Conservation (phyloP, 768 basidiomycete species). For the Tulasnella sp. region DNA sequence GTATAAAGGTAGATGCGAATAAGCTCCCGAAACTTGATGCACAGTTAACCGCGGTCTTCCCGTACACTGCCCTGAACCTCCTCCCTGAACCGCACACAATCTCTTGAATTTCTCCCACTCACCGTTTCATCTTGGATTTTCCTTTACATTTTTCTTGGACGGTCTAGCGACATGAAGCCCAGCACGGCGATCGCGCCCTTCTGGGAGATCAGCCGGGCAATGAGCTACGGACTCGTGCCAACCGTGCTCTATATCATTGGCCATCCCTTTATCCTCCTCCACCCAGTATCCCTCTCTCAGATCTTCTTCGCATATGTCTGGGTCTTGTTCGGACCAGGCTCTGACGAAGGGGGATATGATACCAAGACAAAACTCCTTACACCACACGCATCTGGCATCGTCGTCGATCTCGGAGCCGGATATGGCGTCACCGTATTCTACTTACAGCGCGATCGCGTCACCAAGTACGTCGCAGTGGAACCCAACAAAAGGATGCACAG, state of each 20-base stretch:
- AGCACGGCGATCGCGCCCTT: conserved; percentile 35
- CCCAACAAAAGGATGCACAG: conserved; percentile 58
- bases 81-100: too few relatives aligned
- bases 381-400: conserved; percentile 44
- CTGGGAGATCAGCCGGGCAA: conserved; percentile 33
- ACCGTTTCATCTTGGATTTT: too few relatives aligned
- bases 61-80: too few relatives aligned
- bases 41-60: too few relatives aligned
- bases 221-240: conserved; percentile 34
- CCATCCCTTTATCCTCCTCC: conserved; percentile 38
- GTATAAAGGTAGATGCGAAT: too few relatives aligned
- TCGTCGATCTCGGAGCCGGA: conserved; percentile 61
- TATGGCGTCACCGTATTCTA: conserved; percentile 55
- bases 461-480: conserved; percentile 61
- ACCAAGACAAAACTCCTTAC: conserved; percentile 43
- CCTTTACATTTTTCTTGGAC: too few relatives aligned
- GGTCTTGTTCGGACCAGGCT: conserved; percentile 37
- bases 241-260: conserved; percentile 35
- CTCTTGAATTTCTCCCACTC: too few relatives aligned
- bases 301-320: conserved; percentile 53
- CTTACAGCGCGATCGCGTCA: conserved; percentile 43
- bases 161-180: conserved; percentile 38
- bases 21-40: too few relatives aligned
- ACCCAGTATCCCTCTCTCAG: conserved; percentile 37
- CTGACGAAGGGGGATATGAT: conserved; percentile 35